Evolutionary conservation across 2,329 filamentous ascomycete species (phyloP), one percentile per base, ranked within the genome.

Genomic region (Fusarium nygamai): DNA sequence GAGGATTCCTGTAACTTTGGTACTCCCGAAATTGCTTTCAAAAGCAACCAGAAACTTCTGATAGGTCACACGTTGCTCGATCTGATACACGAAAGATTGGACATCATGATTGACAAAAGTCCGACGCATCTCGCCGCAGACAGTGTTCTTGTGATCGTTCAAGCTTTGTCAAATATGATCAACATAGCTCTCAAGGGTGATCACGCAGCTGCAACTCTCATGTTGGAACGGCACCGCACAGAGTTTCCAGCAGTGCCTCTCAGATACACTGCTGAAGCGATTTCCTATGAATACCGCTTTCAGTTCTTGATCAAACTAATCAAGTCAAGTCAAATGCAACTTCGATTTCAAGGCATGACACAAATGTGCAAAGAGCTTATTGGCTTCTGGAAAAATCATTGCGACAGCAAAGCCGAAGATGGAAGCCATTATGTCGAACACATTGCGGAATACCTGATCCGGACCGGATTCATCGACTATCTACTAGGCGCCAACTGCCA

Each of bases 401-500:
- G 86, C n/a, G 87, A 88, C 62, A 79, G 33, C 24, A 53, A 67
- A 75, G 84, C 74, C 67, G 85, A 83, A 16, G 82, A 83, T n/a
- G 80, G 73, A 67, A 80, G 61, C 6, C 77, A 88, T 3, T 86
- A 94, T 56, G 85, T 96, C 72, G 86, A 88, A 19, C 92, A 92
- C 76, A 85, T 97, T 61, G 90, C 93, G 10, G 85, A 89, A 31
- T 92, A 93, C 73, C 85, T 98, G 39, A 86, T 92, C 22, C 84
- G 87, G 12, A 92, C 92, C 44, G 91, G 91, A 61, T 85, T 98
- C 33, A 89, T 97, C 31, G 91, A 95, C 67, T 98, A 98, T 82
- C 91, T 99, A 51, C 89, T 98, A 59, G 94, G 96, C 5, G 91
- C 96, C 20, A 95, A 95, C 64, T 98, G 96, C 38, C 96, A 98